Base-by-base conservation (phyloP, 176 grass and related monocot genomes). In the Oryza longistaminata region DNA sequence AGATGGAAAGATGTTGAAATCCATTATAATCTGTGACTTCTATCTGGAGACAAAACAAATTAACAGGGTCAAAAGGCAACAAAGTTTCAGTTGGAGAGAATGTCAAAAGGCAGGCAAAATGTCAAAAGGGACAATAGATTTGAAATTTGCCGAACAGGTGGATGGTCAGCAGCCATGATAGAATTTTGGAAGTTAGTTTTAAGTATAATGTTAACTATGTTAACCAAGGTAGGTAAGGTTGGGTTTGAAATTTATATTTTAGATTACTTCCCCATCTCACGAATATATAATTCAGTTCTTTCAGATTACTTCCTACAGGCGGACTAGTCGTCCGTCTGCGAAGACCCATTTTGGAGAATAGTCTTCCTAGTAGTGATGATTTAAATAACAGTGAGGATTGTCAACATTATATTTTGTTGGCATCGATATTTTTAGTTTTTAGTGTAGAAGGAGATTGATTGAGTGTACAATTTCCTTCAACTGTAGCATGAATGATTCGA, bases 171-270 rank as follows among this genome's bases (percentile, higher is more conserved):
- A 84, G 25, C 75, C 68, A 68, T 17, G 74, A 24, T 42, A 1
- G 22, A 66, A 52, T 10, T 79, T 15, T 19, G 66, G 71, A 49
- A 12, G 68, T 16, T 88, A 78, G 72, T 65, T 40, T 39, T 76
- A 39, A 68, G 24, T 27, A 52, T 29, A 46, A 40, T 68, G 73
- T 43, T n/a, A 60, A 0, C 11, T 70, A 22, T 68, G 45, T 62
- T n/a, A 64, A 70, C 45, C 27, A 85, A 62, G 83, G 66, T 78
- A 85, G 83, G 83, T 85, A 58, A 78, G 74, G 76, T 76, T 60
- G 33, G 83, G 17, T 21, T 58, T 58, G 6, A 58, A 58, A 78
- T 34, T 53, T 33, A 19, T 35, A 35, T 31, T 68, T 19, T 16
- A 21, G 17, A 39, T 69, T 69, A 69, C 33, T 69, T 58, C 53